Evolutionary conservation across 2,329 filamentous ascomycete genomes (phyloP).

Genomic region (Didymella segeticola): DNA sequence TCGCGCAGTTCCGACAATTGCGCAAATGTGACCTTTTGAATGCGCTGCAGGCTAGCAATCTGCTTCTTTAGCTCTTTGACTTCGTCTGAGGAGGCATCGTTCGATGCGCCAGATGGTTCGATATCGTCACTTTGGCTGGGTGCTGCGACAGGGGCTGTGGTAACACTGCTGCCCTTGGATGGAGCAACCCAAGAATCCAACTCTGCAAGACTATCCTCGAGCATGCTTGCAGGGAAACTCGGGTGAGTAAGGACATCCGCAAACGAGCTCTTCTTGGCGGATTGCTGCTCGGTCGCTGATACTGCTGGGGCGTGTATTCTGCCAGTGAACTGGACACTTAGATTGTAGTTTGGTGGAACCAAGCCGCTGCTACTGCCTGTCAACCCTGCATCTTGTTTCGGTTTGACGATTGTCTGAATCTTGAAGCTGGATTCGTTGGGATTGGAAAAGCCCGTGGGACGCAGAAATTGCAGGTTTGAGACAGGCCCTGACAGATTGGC

Average conservation of each 20-base stretch:
- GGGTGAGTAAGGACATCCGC: conserved; percentile 52
- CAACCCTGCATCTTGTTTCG: conserved; percentile 67
- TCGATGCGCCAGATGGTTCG: conserved; percentile 2
- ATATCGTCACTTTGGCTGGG: conserved; percentile 19
- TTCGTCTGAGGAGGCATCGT: conserved; percentile 31
- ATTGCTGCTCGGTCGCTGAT: conserved; percentile 38
- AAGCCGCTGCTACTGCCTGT: conserved; percentile 39
- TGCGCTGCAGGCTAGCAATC: conserved; percentile 52
- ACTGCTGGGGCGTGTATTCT: conserved; percentile 33
- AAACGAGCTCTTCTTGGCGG: conserved; percentile 39
- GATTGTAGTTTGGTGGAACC: conserved; percentile 65
- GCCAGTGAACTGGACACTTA: conserved; percentile 67
- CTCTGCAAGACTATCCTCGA: conserved; percentile 47
- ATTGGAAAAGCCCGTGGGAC: conserved; percentile 60
- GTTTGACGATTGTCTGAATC: conserved; percentile 74
- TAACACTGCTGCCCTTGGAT: conserved; percentile 22
- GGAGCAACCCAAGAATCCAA: conserved; percentile 37
- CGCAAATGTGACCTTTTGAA: conserved; percentile 55
- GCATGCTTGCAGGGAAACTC: conserved; percentile 51
- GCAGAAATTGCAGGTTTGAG: conserved; percentile 79
- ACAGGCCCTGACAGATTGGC: conserved; percentile 80
- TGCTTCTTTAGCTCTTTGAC: conserved; percentile 48
- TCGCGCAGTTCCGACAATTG: conserved; percentile 53
- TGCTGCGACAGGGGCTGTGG: conserved; percentile 45
- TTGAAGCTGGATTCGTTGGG: conserved; percentile 53